A percentile compares a stretch with the other conserved stretches of the same genome.
Conservation (phyloP, 192 early-diverging fungal genomes). For the Umbelopsis vinacea region DNA sequence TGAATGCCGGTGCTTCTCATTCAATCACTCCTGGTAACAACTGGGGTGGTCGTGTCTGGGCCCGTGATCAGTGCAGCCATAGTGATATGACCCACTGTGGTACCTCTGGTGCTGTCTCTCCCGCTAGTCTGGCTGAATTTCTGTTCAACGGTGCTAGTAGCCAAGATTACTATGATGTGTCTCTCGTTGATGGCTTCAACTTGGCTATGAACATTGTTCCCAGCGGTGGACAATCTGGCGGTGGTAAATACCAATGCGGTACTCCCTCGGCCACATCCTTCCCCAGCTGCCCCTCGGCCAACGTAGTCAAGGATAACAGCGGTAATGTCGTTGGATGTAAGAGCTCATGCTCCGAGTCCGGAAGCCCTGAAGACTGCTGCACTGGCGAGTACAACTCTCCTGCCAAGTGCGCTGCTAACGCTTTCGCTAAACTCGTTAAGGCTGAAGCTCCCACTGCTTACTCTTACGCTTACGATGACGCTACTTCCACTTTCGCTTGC, state of each 20-base stretch:
- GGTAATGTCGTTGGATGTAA: slow-evolving; percentile 34
- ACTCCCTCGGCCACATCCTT: slow-evolving; percentile 17
- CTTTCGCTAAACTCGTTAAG: slow-evolving; percentile 26
- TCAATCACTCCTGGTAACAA: slow-evolving; percentile 2
- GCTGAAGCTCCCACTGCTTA: slow-evolving; percentile 30
- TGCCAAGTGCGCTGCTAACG: slow-evolving; percentile 20
- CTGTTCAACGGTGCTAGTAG: slow-evolving; percentile 11
- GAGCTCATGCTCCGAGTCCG: slow-evolving; percentile 29
- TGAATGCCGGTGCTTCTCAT: slow-evolving; percentile 22
- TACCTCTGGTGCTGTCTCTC: slow-evolving; percentile 34
- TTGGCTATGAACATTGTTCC: slow-evolving; percentile 32
- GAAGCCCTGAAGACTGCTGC: slow-evolving; percentile 30
- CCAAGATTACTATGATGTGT: slow-evolving; percentile 38
- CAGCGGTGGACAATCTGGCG: neutral
- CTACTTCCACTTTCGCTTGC: slow-evolving; percentile 35
- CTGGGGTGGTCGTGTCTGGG: slow-evolving; percentile 41
- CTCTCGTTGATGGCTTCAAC: slow-evolving; percentile 40
- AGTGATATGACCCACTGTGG: slow-evolving; percentile 10
- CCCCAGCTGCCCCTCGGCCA: slow-evolving; percentile 31
- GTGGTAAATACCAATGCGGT: slow-evolving; percentile 21
- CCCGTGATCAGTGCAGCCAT: slow-evolving; percentile 24
- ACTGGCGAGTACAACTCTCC: slow-evolving; percentile 26
- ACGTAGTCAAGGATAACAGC: slow-evolving; percentile 20
- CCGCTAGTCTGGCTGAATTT: slow-evolving; percentile 39
- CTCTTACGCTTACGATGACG: slow-evolving; percentile 40